Base-by-base conservation (phyloP, 306 rosid genomes). In the Cucumis melo region DNA sequence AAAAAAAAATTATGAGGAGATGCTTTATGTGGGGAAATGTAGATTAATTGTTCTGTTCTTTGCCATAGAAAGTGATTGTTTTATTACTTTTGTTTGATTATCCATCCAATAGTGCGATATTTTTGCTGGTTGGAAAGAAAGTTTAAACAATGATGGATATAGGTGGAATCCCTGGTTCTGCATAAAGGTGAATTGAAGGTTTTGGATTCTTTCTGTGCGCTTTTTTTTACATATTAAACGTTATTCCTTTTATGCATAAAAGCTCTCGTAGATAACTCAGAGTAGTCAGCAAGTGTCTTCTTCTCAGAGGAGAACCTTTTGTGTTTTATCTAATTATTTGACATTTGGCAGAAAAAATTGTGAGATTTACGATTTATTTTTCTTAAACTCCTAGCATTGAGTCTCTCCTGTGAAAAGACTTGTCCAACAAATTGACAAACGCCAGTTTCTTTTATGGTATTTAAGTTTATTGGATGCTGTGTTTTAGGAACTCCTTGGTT, bases 131-230 rank as follows among this genome's bases (percentile, higher is more conserved):
- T 73, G 61, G 53, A 73, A 73, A 54, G 62, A 4, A 73, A 73
- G 62, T 73, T 73, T 50, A 73, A 73, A 73, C 62, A 50, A 73
- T 50, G 48, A 73, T 73, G 41, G 77, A 73, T 73, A 73, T 73
- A 53, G 77, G 62, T 73, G 62, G 77, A 73, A 73, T 73, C 77
- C 41, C 48, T 23, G 46, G 62, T 73, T 73, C 46, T 51, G 39
- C 48, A 19, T 73, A 73, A 51, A 73, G 76, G 27, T 72, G 15
- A 27, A 50, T 13, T 51, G 61, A 72, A 27, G 76, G 76, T 73
- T 73, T 71, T 73, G 15, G 27, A 73, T 51, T 73, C 77, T 29
- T 73, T 36, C 59, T 32, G 29, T 48, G 77, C 62, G 76, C 2
- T 48, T 73, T 73, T 29, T 48, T 53, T 73, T 73, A 27, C 62